Base-by-base conservation (phyloP, 495 filamentous ascomycete genomes). In the Xylaria palmicola region DNA sequence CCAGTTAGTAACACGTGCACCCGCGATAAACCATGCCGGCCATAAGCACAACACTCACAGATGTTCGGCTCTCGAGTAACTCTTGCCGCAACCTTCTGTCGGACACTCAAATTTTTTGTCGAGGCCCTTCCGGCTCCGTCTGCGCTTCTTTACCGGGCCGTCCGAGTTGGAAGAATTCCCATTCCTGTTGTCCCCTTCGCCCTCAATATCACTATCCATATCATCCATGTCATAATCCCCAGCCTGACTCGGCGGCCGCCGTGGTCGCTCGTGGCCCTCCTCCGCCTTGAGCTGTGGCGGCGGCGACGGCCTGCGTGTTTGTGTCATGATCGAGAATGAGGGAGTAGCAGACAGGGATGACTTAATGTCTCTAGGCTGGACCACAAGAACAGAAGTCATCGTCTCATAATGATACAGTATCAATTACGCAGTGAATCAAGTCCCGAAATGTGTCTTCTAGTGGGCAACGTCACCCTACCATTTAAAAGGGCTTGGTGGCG, bases 31-130 rank as follows among this genome's bases (percentile, higher is more conserved):
- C 43, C n/a, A n/a, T 58, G 27, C 20, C 24, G 40, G 22, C 30
- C 49, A 54, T n/a, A 30, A 10, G 22, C 17, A n/a, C 36, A 51
- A 51, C 45, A 61, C 81, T 74, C 74, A 97, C 73, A 98, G 82
- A 79, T 98, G 94, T 75, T 98, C 94, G 22, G 93, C 93, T 65
- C 94, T 86, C 22, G 93, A 97, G 75, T 98, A 98, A 70, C 88
- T 93, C 81, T 96, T 98, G 24, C 91, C 92, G 64, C 94, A 98
- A 27, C 88, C 91, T 64, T 92, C 88, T 49, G 90, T 86, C 10
- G 89, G 87, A 73, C 94, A 98, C 65, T 93, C 89, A 64, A 96
- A 98, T 70, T 96, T 97, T 77, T 94, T 96, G 73, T 97, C 93
- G 32, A 89, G 78, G 29, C 89, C 89, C 72, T 95, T 96, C 62